phyloP scores from a whole-genome alignment of 1,139 yeast genomes.

The Pichia sp. region DNA sequence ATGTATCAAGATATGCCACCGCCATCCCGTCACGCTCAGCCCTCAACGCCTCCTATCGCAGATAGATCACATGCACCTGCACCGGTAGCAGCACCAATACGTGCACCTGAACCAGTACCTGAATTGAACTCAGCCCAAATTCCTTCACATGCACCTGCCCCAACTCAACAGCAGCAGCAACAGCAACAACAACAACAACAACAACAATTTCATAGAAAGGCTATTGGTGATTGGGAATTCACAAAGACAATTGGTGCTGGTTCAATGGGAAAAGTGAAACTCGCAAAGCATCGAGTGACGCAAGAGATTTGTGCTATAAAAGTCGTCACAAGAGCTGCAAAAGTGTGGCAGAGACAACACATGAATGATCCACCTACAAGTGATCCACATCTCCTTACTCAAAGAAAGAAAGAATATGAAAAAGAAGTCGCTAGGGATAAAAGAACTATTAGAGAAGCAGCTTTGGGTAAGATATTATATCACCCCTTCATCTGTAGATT shows the following conservation, averaged over 20 bases:
- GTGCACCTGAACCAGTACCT: slow-evolving; percentile 10
- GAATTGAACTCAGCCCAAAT: no score
- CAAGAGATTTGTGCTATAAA: slow-evolving; percentile 83
- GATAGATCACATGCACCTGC: no score
- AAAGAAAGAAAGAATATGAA: slow-evolving; percentile 67
- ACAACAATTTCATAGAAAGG: slow-evolving; percentile 70
- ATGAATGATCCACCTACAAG: slow-evolving; percentile 59
- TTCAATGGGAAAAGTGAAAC: slow-evolving; percentile 96
- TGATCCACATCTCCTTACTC: slow-evolving; percentile 49
- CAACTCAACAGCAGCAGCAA: slow-evolving; percentile 12
- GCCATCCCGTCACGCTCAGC: no score
- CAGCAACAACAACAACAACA: slow-evolving; percentile 20
- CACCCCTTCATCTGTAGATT: slow-evolving; percentile 92
- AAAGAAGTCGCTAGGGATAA: slow-evolving; percentile 88
- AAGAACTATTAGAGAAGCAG: slow-evolving; percentile 91
- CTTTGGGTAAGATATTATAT: slow-evolving; percentile 79
- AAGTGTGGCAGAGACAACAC: slow-evolving; percentile 70
- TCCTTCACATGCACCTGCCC: slow-evolving; percentile 11
- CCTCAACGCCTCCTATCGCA: no score
- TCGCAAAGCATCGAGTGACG: slow-evolving; percentile 79
- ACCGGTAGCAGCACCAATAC: neutral
- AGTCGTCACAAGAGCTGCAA: slow-evolving; percentile 75
- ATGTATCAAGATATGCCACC: no score
- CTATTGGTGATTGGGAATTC: slow-evolving; percentile 97
- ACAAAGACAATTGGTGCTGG: slow-evolving; percentile 96